phyloP scores from a whole-genome alignment of 2,329 filamentous ascomycete species.

The Neonectria coccinea region DNA sequence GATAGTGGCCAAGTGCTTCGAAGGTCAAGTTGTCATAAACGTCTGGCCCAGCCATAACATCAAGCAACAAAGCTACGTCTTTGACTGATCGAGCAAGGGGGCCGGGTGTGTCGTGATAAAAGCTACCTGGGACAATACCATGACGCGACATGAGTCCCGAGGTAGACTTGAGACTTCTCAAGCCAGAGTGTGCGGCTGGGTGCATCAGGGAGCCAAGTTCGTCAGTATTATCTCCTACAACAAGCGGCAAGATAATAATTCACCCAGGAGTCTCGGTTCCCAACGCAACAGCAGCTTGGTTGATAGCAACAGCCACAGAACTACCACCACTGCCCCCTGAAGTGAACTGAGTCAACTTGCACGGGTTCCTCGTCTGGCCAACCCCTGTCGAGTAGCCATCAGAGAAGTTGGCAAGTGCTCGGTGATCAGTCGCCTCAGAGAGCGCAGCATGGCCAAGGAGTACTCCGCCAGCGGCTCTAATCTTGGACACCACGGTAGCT shows the following conservation, averaged over 20 bases:
- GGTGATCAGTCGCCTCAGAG: conserved; percentile 24
- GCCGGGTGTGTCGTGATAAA: conserved; percentile 21
- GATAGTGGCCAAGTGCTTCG: conserved; percentile 8
- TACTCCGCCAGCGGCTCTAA: conserved; percentile 19
- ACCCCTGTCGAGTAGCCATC: conserved; percentile 25
- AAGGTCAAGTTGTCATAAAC: conserved; percentile 22
- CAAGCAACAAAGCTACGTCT: conserved; percentile 19
- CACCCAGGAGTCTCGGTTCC: too few relatives aligned
- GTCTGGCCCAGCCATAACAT: conserved; percentile 17
- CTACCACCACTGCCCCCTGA: too few relatives aligned
- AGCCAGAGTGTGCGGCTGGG: too few relatives aligned
- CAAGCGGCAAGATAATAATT: too few relatives aligned
- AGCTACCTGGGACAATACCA: conserved; percentile 25
- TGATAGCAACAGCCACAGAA: too few relatives aligned
- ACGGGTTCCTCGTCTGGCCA: conserved; percentile 27
- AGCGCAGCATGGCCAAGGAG: conserved; percentile 21
- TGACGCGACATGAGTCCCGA: conserved; percentile 8
- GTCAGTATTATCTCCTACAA: too few relatives aligned
- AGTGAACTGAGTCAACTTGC: conserved; percentile 19
- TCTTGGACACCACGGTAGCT: conserved; percentile 18
- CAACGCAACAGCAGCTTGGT: too few relatives aligned
- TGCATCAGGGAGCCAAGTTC: too few relatives aligned
- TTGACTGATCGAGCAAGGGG: conserved; percentile 17
- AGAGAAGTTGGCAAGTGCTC: conserved; percentile 22
- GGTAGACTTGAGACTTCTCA: too few relatives aligned